Evolutionary conservation across 768 basidiomycete species (phyloP).

Genomic region (Leccinum aurantiacum): DNA sequence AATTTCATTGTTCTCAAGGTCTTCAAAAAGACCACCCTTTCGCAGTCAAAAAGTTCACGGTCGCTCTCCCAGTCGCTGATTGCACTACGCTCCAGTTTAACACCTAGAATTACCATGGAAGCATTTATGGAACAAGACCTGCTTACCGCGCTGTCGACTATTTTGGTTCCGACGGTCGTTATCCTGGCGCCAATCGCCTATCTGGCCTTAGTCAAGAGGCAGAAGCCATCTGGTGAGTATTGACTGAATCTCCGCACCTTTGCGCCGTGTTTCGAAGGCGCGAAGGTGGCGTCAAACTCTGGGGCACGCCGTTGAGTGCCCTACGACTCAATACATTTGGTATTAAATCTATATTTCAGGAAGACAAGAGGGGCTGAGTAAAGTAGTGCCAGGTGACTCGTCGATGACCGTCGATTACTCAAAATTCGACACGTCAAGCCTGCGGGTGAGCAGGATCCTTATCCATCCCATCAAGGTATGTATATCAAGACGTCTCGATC

Average conservation of each 20-base stretch:
- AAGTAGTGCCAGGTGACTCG: background rate
- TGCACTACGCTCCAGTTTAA: background rate
- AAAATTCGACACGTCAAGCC: conserved; percentile 32
- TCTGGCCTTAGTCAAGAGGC: conserved; percentile 9
- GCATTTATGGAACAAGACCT: conserved; percentile 4
- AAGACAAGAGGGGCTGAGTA: background rate
- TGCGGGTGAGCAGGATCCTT: conserved; percentile 55
- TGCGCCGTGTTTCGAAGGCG: conserved; percentile 3
- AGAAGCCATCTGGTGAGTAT: conserved; percentile 18
- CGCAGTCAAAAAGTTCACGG: background rate
- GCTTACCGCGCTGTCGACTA: conserved; percentile 8
- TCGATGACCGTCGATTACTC: conserved; percentile 12
- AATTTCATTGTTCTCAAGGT: background rate
- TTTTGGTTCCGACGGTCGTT: conserved; percentile 9
- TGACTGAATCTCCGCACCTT: background rate
- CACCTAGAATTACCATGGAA: background rate
- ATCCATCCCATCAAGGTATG: conserved; percentile 71
- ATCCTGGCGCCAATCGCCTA: conserved; percentile 20
- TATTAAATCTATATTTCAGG: conserved; percentile 17
- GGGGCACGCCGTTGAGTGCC: background rate
- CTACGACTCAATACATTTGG: conserved; percentile 6
- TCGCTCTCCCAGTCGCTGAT: background rate
- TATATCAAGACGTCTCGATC: background rate
- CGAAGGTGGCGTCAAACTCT: background rate
- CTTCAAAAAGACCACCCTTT: background rate